Evolutionary conservation across 1,284 basidiomycete genomes (phyloP).

Genomic region (Porogramme epimiltina): DNA sequence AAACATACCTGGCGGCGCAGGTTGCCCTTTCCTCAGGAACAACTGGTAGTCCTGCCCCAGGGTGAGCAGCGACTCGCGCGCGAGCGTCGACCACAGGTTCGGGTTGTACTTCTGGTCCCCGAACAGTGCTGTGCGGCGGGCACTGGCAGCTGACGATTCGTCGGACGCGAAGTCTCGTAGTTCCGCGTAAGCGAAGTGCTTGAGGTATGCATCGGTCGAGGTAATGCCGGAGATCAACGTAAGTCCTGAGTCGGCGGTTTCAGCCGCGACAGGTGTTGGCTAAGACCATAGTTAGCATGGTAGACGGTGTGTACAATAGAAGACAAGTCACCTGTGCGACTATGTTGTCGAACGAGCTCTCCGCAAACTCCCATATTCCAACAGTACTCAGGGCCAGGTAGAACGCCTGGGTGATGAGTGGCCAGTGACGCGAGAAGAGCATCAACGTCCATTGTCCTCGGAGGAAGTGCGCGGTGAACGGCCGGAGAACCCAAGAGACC

Average conservation of each 20-base stretch:
- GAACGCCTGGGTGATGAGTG: slow-evolving; percentile 50
- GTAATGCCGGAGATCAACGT: slow-evolving; percentile 62
- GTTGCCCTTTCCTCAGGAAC: slow-evolving; percentile 53
- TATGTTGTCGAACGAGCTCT: slow-evolving; percentile 56
- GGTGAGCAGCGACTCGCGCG: slow-evolving; percentile 57
- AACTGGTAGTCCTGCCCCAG: slow-evolving; percentile 69
- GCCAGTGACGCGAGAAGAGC: slow-evolving; percentile 47
- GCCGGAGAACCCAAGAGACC: slow-evolving; percentile 49
- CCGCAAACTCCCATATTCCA: slow-evolving; percentile 61
- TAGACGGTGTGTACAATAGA: background rate
- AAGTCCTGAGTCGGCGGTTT: slow-evolving; percentile 49
- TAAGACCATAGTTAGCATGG: slow-evolving; percentile 23
- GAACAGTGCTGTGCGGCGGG: slow-evolving; percentile 59
- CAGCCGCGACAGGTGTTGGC: slow-evolving; percentile 44
- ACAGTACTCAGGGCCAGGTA: slow-evolving; percentile 51
- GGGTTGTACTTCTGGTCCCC: slow-evolving; percentile 70
- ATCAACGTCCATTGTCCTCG: slow-evolving; percentile 55
- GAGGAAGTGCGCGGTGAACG: slow-evolving; percentile 64
- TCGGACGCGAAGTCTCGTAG: slow-evolving; percentile 48
- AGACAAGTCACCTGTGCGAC: slow-evolving; percentile 46
- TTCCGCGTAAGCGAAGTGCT: slow-evolving; percentile 61
- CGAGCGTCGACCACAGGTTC: slow-evolving; percentile 62
- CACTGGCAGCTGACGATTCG: slow-evolving; percentile 38
- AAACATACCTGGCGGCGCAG: slow-evolving; percentile 32
- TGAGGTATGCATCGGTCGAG: slow-evolving; percentile 49